Base-by-base conservation (phyloP, 108 stramenopile genomes). In the Nitzschia palea region DNA sequence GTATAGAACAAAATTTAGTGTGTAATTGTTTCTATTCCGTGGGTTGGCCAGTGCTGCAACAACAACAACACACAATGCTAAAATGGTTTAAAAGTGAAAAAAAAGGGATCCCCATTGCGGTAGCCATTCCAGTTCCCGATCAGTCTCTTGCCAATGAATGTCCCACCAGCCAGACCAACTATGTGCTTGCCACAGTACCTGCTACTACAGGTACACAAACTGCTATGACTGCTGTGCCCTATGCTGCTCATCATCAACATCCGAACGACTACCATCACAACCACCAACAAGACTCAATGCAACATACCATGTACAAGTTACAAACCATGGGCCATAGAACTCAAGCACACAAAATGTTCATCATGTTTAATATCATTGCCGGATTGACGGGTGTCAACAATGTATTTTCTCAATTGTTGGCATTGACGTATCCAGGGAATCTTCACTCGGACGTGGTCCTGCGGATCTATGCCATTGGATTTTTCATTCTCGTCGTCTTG, bases 351-450 rank as follows among this genome's bases (percentile, higher is more conserved):
- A 60, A 60, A 5, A 42, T 60, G 17, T 60, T 60, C 17, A 36
- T 60, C 37, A 8, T 60, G 59, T 40, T 60, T 25, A 40, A 60
- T 2, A 22, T 60, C 25, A 9, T 60, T 1, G 59, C 37, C 0
- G 59, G 59, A 0, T 60, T 60, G n/a, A 34, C 33, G 23, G 59
- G 59, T 2, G 15, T 31, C 37, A 60, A 60, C 59, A 60, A 60
- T 25, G 20, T 60, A 9, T 12, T 60, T 6, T 36, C 59, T 0
- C 59, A 60, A 26, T 18, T 34, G 18, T 18, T 60, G 37, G 59
- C 59, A 2, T 42, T 60, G 36, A 60, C 18, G 22, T 60, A 42
- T 23, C 18, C 17, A 6, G 59, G 33, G 9, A 26, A 40, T 26
- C 18, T 22, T 22, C 23, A 20, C 35, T 18, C 54, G 51, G 44